These are phyloP conservation scores for Kwoniella europaea DNA, from an alignment of 768 basidiomycete genomes.

Conservation along the genomic window DNA sequence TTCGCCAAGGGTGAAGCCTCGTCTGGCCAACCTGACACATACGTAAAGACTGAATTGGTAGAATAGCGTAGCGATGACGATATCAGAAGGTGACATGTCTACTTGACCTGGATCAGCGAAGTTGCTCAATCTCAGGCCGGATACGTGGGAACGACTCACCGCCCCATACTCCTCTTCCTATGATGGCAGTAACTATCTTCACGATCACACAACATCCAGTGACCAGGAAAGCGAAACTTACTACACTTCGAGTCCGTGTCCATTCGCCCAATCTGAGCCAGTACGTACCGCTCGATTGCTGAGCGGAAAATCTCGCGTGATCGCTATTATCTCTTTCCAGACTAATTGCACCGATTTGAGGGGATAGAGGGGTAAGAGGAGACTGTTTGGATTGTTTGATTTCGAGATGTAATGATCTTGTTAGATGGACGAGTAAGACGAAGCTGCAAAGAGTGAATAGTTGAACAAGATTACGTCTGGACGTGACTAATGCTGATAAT, in stretches of 20 bases:
- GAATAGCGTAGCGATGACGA: slow-evolving; percentile 73
- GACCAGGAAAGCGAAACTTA: slow-evolving; percentile 54
- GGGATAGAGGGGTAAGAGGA: background rate
- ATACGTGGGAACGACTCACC: slow-evolving; percentile 47
- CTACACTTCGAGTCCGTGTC: slow-evolving; percentile 47
- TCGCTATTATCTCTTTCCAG: slow-evolving; percentile 44
- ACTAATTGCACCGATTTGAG: background rate
- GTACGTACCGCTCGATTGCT: slow-evolving; percentile 27
- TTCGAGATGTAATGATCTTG: slow-evolving; percentile 78
- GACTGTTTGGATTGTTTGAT: slow-evolving; percentile 49
- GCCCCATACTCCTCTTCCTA: slow-evolving; percentile 49
- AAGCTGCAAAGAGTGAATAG: slow-evolving; percentile 79
- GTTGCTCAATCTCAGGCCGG: background rate
- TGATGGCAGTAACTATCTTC: slow-evolving; percentile 48
- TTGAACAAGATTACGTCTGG: slow-evolving; percentile 77
- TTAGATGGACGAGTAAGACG: slow-evolving; percentile 77
- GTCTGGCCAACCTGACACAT: slow-evolving; percentile 84
- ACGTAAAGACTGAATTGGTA: slow-evolving; percentile 91
- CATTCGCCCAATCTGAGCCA: slow-evolving; percentile 54
- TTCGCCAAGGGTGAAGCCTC: slow-evolving; percentile 95
- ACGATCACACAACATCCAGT: slow-evolving; percentile 50
- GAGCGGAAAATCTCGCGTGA: background rate
- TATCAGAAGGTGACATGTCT: slow-evolving; percentile 82
- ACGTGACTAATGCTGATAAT: slow-evolving; percentile 61
- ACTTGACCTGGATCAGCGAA: background rate